Base-by-base conservation (phyloP, 2,329 filamentous ascomycete species). In the Magnaporthiopsis incrustans region DNA sequence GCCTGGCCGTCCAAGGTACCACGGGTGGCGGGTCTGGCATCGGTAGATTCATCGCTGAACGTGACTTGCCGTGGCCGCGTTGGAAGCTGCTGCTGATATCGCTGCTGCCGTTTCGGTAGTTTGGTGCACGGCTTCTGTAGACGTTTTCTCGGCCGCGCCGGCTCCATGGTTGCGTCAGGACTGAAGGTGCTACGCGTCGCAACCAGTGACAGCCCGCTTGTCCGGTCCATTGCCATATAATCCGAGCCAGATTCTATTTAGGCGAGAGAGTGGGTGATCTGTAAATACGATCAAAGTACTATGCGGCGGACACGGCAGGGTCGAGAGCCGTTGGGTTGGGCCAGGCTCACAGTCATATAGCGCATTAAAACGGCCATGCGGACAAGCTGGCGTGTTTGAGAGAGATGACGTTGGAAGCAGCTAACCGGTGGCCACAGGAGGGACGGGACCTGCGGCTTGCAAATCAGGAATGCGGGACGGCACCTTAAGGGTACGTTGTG, bases 81-180 rank as follows among this genome's bases (percentile, higher is more conserved):
- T 61, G 53, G 32, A 60, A 62, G 61, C 65, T 63, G 60, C 59
- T 66, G 30, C 66, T 61, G 32, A 63, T 59, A 57, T 59, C 63
- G 32, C 50, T 38, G 44, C 15, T 65, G 44, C 59, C 59, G 38
- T 35, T 50, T 30, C n/a, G 30, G 60, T 27, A 60, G 35, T 33
- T 57, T 44, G 14, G 30, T 15, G 26, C 18, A 33, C 15, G 35
- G 27, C 62, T 76, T 77, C 38, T 74, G 74, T 27, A 76, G 70
- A 68, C 73, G 75, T 59, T 69, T 73, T 58, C 73, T 71, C 60
- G 72, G 67, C 63, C 68, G 73, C 0, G 69, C 67, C 15, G 62
- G 64, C 35, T 65, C 67, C 11, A 65, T 56, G 66, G 69, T 70
- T 61, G 59, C 62, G 27, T 65, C 63, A 14, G 30, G 26, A 25